Conservation (phyloP, 1,284 basidiomycete species). For the Puccinia novopanici region DNA sequence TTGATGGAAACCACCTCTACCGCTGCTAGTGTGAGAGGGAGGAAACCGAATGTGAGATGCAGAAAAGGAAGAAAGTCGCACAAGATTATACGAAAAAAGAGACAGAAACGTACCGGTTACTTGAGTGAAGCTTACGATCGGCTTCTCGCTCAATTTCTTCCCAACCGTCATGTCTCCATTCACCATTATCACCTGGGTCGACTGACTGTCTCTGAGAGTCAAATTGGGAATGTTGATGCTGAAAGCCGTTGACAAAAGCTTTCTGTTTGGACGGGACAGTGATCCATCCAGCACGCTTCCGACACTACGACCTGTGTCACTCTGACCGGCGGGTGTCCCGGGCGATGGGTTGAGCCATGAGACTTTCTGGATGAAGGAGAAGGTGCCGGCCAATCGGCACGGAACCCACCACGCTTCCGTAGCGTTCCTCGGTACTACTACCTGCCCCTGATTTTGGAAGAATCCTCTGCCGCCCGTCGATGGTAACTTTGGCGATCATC, state of each 20-base stretch:
- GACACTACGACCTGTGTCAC: constrained; percentile 33
- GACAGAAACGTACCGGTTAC: constrained; percentile 26
- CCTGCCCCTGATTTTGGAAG: background rate
- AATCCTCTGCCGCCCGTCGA: constrained; percentile 25
- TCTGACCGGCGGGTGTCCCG: constrained; percentile 36
- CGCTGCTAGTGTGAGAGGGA: background rate
- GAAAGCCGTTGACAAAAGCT: constrained; percentile 10
- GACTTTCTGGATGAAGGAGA: constrained; percentile 6
- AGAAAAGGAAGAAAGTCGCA: too few relatives aligned
- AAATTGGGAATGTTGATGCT: background rate
- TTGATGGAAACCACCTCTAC: constrained; percentile 12
- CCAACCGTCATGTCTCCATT: constrained; percentile 48
- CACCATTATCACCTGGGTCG: constrained; percentile 11
- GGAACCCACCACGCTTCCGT: constrained; percentile 18
- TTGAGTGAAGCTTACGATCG: constrained; percentile 28
- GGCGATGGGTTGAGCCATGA: constrained; percentile 13
- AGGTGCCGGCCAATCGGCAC: constrained; percentile 26
- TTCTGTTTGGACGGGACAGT: constrained; percentile 44
- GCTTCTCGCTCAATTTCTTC: constrained; percentile 46
- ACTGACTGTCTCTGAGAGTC: background rate
- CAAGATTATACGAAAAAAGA: background rate
- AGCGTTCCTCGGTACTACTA: background rate
- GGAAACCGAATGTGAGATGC: too few relatives aligned
- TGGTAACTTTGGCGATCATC: constrained; percentile 40
- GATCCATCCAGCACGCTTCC: constrained; percentile 37